These are phyloP conservation scores for Pulveroboletus frians DNA, from an alignment of 768 basidiomycete species.

Conservation along the genomic window DNA sequence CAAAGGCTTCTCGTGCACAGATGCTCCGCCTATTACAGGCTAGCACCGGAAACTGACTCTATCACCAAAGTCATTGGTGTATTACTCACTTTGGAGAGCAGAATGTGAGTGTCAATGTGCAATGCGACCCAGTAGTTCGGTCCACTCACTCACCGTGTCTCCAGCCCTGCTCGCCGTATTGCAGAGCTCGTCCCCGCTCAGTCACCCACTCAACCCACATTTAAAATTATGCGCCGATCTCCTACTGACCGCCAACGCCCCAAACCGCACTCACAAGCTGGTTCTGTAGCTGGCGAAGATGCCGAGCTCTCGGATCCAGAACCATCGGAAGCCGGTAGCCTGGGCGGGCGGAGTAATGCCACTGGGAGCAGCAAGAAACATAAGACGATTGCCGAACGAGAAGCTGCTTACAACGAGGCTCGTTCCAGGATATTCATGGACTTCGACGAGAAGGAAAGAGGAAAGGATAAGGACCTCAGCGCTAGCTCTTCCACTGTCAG, in stretches of 20 bases:
- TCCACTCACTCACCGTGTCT: conserved; percentile 14
- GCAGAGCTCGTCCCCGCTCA: conserved; percentile 77
- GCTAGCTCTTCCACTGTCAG: conserved; percentile 74
- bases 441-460: conserved; percentile 66
- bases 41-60: conserved; percentile 65
- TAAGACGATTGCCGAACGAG: conserved; percentile 79
- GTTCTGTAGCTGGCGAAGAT: conserved; percentile 71
- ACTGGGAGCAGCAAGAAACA: conserved; percentile 61
- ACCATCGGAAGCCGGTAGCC: conserved; percentile 75
- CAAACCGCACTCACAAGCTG: conserved; percentile 62
- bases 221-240: conserved; percentile 82
- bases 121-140: not conserved
- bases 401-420: conserved; percentile 86
- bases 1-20: conserved; percentile 83
- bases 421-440: conserved; percentile 82
- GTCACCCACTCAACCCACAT: conserved; percentile 62
- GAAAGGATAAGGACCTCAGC: conserved; percentile 67
- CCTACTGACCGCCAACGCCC: conserved; percentile 49
- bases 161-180: conserved; percentile 64
- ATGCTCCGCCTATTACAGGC: conserved; percentile 75
- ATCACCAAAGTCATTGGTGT: conserved; percentile 60
- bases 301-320: conserved; percentile 73
- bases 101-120: conserved; percentile 53
- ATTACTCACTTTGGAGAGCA: conserved; percentile 54
- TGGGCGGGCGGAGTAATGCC: conserved; percentile 62